Evolutionary conservation across 805 yeast species (phyloP).

Genomic region (Candida railenensis): DNA sequence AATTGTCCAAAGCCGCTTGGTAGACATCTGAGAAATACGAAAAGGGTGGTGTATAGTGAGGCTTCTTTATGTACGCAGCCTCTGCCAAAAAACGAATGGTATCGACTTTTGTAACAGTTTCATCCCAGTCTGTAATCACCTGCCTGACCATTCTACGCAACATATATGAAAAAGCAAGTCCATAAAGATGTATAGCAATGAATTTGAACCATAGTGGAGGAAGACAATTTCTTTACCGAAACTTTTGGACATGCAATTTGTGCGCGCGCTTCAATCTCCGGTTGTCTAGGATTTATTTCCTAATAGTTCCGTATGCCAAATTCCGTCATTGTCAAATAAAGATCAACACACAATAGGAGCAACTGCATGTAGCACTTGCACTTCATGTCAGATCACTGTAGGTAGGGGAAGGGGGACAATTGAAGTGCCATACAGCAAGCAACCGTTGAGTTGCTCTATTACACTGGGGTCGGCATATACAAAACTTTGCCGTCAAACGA

Average conservation of each 20-base stretch:
- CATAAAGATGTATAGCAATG: neutral
- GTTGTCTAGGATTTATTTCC: neutral
- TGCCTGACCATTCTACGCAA: neutral
- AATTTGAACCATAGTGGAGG: too few species aligned
- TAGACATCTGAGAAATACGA: conserved; percentile 45
- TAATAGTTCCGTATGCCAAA: neutral
- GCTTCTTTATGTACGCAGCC: conserved; percentile 42
- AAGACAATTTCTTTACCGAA: too few species aligned
- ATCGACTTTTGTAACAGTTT: conserved; percentile 56
- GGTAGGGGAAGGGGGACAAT: too few species aligned
- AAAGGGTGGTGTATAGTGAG: conserved; percentile 38
- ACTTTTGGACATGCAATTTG: too few species aligned
- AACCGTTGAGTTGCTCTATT: neutral
- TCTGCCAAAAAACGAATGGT: conserved; percentile 53
- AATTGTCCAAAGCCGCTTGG: conserved; percentile 32
- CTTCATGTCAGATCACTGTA: too few species aligned
- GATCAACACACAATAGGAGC: neutral
- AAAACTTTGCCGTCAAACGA: neutral
- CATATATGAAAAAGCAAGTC: neutral
- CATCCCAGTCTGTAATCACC: conserved; percentile 64
- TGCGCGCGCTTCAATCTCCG: too few species aligned
- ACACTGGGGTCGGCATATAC: neutral
- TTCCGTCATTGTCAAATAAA: neutral
- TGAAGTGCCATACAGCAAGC: too few species aligned
- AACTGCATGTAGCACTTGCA: too few species aligned